Evolutionary conservation across 208 protist genomes (phyloP), one percentile per base, ranked within the genome.

Genomic region (Spongospora subterranea): DNA sequence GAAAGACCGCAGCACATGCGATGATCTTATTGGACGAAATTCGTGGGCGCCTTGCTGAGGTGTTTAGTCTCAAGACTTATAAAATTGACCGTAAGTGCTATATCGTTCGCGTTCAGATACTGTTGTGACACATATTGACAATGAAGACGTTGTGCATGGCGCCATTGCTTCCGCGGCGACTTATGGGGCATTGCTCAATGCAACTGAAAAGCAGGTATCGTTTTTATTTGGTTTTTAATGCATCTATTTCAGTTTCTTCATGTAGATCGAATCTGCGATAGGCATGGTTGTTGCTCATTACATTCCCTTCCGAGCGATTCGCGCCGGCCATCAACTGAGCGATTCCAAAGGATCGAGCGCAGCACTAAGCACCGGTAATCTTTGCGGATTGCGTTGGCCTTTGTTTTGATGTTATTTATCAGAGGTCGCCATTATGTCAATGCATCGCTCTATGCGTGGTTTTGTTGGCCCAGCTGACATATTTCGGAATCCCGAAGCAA

Each of bases 21-120:
- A 91, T 91, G 89, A 64, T 91, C 20, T 11, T 91, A n/a, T 35
- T 45, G 43, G 89, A 91, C n/a, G 89, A 91, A 91, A 91, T 91
- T n/a, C 89, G 89, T 53, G 89, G 89, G 20, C 89, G 89, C 32
- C 50, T 91, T 45, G 89, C 89, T 29, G 89, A 91, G 89, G 89
- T 91, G 6, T 91, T 91, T n/a, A 90, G 71, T 41, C 39, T 91
- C 11, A 91, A 91, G 60, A 89, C 89, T n/a, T 91, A 91, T 38
- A 91, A 66, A 88, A 91, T 91, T 43, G 89, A 91, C 60, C 89
- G 50, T 64, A 82, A 39, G 40, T 82, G 17, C 35, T 82, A 6
- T 40, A n/a, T 43, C 35, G 6, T 35, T 6, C n/a, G 71, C 11
- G 6, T 82, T 35, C n/a, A 35, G n/a, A 6, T 35, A 35, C 71